Evolutionary conservation across 306 rosid genomes (phyloP).

Genomic region (Pachyrhizus erosus): DNA sequence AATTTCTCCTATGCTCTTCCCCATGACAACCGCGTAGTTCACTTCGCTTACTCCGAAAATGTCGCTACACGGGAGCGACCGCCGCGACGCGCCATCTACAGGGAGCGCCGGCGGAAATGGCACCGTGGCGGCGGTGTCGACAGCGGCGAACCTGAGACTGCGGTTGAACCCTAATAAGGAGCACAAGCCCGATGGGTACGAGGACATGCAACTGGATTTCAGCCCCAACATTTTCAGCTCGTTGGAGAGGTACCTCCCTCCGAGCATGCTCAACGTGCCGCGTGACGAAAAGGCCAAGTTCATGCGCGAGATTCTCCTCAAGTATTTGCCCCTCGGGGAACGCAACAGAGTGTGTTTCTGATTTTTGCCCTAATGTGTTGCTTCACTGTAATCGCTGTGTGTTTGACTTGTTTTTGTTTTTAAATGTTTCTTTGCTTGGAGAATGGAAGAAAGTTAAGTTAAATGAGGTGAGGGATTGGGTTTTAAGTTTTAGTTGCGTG

Average conservation of each 20-base stretch:
- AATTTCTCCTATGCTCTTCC: neutral
- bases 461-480: neutral
- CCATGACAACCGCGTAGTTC: neutral
- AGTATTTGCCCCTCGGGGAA: constrained; percentile 53
- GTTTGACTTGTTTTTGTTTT: neutral
- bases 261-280: constrained; percentile 46
- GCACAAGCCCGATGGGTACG: constrained; percentile 58
- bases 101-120: constrained; percentile 42
- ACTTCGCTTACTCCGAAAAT: constrained; percentile 11
- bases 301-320: constrained; percentile 59
- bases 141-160: constrained; percentile 46
- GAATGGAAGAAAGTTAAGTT: neutral
- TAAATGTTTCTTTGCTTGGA: neutral
- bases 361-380: neutral
- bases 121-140: neutral
- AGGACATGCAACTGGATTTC: constrained; percentile 55
- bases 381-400: too few species aligned
- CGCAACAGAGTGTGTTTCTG: constrained; percentile 53
- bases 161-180: constrained; percentile 60
- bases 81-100: constrained; percentile 14
- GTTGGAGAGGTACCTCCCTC: constrained; percentile 56
- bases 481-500: neutral
- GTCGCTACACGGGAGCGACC: constrained; percentile 39
- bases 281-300: constrained; percentile 58
- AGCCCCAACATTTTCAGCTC: constrained; percentile 55